A percentile compares a stretch with the other conserved stretches of the same genome.
phyloP scores from a whole-genome alignment of 108 stramenopile genomes.

The Conticribra guillardii region DNA sequence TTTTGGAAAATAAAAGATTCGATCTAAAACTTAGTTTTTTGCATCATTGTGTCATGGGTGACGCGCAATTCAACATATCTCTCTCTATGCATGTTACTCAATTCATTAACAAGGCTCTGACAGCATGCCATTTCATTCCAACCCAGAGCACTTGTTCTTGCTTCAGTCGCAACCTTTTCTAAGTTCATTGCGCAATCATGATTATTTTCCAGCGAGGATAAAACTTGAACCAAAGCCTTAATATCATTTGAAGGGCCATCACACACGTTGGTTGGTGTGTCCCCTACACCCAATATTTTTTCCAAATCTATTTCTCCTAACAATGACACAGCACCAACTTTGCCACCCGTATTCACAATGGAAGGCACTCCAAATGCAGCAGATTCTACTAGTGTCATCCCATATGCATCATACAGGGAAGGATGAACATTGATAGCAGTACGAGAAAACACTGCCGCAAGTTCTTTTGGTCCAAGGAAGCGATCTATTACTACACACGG shows the following conservation, averaged over 20 bases:
- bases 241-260: neutral
- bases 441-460: constrained; percentile 45
- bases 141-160: constrained; percentile 27
- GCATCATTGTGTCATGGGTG: no score
- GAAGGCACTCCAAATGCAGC: constrained; percentile 59
- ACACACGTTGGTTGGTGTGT: no score
- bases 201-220: no score
- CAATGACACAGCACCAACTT: constrained; percentile 38
- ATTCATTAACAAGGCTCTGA: neutral
- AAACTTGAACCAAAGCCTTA: no score
- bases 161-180: constrained; percentile 22
- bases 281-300: neutral
- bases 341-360: constrained; percentile 36
- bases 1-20: no score
- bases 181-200: no score
- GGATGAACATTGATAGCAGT: constrained; percentile 63
- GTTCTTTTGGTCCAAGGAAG: constrained; percentile 44
- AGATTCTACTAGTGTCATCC: constrained; percentile 69
- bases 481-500: constrained; percentile 33
- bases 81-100: neutral
- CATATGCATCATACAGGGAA: constrained; percentile 63
- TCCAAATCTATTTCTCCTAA: constrained; percentile 26
- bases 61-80: no score
- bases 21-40: no score
- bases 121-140: constrained; percentile 49